A percentile compares a stretch with the other conserved stretches of the same genome.
phyloP scores from a whole-genome alignment of 1,284 basidiomycete genomes.

The Tetrapyrgos nigripes region DNA sequence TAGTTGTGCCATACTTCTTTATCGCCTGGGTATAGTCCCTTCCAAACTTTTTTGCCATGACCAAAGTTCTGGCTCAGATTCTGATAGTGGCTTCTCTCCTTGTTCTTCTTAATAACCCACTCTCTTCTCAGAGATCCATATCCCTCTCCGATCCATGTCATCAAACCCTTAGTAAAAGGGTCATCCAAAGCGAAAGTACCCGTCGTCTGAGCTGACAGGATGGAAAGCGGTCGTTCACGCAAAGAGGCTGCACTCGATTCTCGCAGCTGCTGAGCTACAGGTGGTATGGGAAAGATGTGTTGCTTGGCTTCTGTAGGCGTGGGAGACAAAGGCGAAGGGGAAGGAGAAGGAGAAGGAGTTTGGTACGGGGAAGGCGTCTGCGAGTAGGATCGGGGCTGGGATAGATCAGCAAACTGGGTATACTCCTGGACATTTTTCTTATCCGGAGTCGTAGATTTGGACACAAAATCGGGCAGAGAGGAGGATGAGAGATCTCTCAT shows the following conservation, averaged over 20 bases:
- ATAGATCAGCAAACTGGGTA: too few relatives aligned
- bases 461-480: not conserved
- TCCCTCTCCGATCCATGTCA: conserved; percentile 6
- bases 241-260: not conserved
- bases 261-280: not conserved
- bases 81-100: not conserved
- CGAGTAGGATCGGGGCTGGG: not conserved
- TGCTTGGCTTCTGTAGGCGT: not conserved
- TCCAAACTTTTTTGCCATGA: not conserved
- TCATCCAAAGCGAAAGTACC: conserved; percentile 12
- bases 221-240: not conserved
- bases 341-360: not conserved
- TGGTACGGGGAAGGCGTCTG: not conserved
- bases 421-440: too few relatives aligned
- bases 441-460: too few relatives aligned
- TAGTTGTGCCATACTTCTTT: conserved; percentile 16
- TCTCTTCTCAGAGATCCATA: not conserved
- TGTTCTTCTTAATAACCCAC: not conserved
- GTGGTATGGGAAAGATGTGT: not conserved
- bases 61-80: not conserved
- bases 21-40: conserved; percentile 7
- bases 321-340: not conserved
- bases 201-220: not conserved
- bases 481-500: not conserved
- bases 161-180: conserved; percentile 2